Conservation (phyloP, 805 yeast genomes). For the Saccharomyces mikatae region DNA sequence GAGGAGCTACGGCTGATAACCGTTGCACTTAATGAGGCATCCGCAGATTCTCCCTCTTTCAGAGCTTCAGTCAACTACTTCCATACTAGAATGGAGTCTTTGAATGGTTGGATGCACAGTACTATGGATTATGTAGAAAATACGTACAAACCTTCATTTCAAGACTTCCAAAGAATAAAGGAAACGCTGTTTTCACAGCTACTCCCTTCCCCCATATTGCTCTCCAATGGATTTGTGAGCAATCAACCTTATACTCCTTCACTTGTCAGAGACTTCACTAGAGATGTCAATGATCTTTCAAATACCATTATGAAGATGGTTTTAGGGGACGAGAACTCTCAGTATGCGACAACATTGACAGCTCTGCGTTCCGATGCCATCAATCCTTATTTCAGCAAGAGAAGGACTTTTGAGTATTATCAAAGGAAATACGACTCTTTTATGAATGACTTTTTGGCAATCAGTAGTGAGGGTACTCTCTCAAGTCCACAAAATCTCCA, state of each 20-base stretch:
- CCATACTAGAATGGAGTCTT: slow-evolving; percentile 47
- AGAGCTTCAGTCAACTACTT: slow-evolving; percentile 64
- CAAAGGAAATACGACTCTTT: slow-evolving; percentile 62
- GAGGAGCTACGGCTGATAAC: slow-evolving; percentile 6
- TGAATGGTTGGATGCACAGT: slow-evolving; percentile 60
- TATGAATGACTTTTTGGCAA: slow-evolving; percentile 42
- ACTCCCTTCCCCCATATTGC: slow-evolving; percentile 38
- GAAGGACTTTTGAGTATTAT: slow-evolving; percentile 49
- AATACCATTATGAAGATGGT: slow-evolving; percentile 9
- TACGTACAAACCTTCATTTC: slow-evolving; percentile 35
- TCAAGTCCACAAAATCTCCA: slow-evolving; percentile 43
- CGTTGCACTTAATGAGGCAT: slow-evolving; percentile 15
- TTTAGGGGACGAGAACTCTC: slow-evolving; percentile 7
- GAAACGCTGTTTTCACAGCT: slow-evolving; percentile 40
- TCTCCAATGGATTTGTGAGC: slow-evolving; percentile 49
- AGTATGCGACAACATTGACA: slow-evolving; percentile 8
- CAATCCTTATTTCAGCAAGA: slow-evolving; percentile 43
- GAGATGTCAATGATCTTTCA: slow-evolving; percentile 13
- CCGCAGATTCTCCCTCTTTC: slow-evolving; percentile 62
- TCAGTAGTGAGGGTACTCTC: slow-evolving; percentile 38
- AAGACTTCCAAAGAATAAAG: slow-evolving; percentile 40
- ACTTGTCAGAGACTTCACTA: slow-evolving; percentile 13
- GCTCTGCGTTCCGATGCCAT: slow-evolving; percentile 33
- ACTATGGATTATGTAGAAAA: slow-evolving; percentile 34
- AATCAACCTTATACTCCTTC: slow-evolving; percentile 60